phyloP scores from a whole-genome alignment of 2,329 filamentous ascomycete genomes.

The Sclerotinia trifoliorum region DNA sequence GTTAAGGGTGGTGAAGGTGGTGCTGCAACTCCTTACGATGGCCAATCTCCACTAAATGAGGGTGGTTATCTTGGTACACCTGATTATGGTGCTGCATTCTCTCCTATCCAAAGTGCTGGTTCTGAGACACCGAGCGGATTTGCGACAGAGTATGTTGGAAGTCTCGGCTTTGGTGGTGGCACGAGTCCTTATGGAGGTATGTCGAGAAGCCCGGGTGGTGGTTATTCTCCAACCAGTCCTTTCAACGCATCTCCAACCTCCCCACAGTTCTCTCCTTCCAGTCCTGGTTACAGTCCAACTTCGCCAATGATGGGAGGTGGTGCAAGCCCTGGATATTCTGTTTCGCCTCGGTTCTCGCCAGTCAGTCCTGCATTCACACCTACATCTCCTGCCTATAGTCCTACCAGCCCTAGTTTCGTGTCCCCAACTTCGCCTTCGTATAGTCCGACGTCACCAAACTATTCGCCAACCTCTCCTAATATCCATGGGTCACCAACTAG shows the following conservation, averaged over 20 bases:
- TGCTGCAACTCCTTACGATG: constrained; percentile 92
- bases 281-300: constrained; percentile 45
- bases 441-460: constrained; percentile 50
- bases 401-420: constrained; percentile 41
- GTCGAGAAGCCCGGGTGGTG: constrained; percentile 59
- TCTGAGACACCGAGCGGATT: constrained; percentile 70
- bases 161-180: constrained; percentile 47
- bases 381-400: constrained; percentile 40
- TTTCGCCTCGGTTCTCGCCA: constrained; percentile 58
- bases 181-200: constrained; percentile 64
- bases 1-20: constrained; percentile 76
- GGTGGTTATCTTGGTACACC: constrained; percentile 65
- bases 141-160: constrained; percentile 56
- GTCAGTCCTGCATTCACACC: constrained; percentile 46
- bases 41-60: constrained; percentile 74
- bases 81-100: constrained; percentile 62
- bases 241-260: constrained; percentile 50
- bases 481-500: constrained; percentile 37
- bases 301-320: constrained; percentile 54
- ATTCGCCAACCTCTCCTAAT: constrained; percentile 37
- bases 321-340: constrained; percentile 53
- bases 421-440: constrained; percentile 68
- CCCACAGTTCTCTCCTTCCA: constrained; percentile 43
- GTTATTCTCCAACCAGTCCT: constrained; percentile 70
- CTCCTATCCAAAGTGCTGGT: constrained; percentile 71